These are phyloP conservation scores for Mucor indicus DNA, from an alignment of 371 early-diverging fungal species.

Conservation along the genomic window DNA sequence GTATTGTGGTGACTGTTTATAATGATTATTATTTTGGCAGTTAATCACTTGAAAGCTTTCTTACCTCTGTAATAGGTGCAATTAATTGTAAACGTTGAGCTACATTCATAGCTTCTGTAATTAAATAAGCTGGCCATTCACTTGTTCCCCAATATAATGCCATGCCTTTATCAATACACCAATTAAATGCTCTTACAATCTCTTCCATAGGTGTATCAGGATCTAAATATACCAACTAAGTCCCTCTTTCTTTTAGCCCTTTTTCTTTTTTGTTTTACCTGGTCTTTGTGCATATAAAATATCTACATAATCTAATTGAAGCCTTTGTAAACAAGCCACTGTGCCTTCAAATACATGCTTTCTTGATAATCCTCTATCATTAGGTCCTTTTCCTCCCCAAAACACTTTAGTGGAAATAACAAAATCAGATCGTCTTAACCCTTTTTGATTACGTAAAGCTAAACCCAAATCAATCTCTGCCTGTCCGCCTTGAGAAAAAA, in stretches of 20 bases:
- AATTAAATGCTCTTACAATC: conserved; percentile 83
- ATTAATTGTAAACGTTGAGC: conserved; percentile 69
- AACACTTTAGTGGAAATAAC: conserved; percentile 85
- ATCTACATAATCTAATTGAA: conserved; percentile 81
- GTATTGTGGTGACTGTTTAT: conserved; percentile 82
- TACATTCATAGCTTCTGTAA: conserved; percentile 74
- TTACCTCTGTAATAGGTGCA: conserved; percentile 62
- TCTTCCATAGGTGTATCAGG: conserved; percentile 78
- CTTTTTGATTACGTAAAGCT: conserved; percentile 64
- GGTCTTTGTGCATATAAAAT: conserved; percentile 84
- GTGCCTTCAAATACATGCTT: conserved; percentile 88
- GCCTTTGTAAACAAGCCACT: conserved; percentile 69
- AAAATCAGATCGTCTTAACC: conserved; percentile 69
- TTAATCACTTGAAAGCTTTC: not conserved
- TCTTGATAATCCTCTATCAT: conserved; percentile 80
- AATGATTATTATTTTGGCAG: not conserved
- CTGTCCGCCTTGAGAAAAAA: conserved; percentile 51
- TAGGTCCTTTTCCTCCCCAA: conserved; percentile 80
- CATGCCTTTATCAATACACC: conserved; percentile 80
- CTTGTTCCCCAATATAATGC: conserved; percentile 86
- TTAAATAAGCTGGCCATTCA: conserved; percentile 83
- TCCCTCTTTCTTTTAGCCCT: not conserved
- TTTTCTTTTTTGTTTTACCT: conserved; percentile 25
- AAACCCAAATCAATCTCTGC: conserved; percentile 77
- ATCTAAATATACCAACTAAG: conserved; percentile 14